A percentile compares a stretch with the other conserved stretches of the same genome.
Conservation (phyloP, 768 basidiomycete genomes). For the Amanita muscaria region DNA sequence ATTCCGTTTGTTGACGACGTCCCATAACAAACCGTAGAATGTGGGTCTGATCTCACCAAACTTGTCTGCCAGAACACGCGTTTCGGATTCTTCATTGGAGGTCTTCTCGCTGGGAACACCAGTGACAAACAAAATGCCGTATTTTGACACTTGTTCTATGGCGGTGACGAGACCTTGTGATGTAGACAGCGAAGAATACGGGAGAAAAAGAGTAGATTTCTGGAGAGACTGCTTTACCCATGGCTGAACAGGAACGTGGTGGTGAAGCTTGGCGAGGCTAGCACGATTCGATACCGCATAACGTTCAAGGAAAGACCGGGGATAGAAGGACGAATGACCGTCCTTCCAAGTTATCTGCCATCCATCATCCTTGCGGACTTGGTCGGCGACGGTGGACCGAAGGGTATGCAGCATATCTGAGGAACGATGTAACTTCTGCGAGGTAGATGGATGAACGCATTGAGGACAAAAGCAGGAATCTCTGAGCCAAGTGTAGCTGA, state of each 20-base stretch:
- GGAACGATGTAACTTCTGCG: slow-evolving; percentile 67
- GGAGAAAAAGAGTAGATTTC: slow-evolving; percentile 38
- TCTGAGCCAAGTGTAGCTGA: slow-evolving; percentile 73
- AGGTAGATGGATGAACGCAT: slow-evolving; percentile 71
- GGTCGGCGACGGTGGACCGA: slow-evolving; percentile 26
- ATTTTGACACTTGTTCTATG: slow-evolving; percentile 59
- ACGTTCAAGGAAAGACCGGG: slow-evolving; percentile 36
- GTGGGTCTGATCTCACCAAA: slow-evolving; percentile 79
- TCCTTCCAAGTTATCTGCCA: slow-evolving; percentile 41
- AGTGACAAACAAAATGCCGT: slow-evolving; percentile 65
- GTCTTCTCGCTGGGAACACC: slow-evolving; percentile 62
- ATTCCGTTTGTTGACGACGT: slow-evolving; percentile 67
- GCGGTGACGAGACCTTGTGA: slow-evolving; percentile 42
- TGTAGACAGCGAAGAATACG: slow-evolving; percentile 42
- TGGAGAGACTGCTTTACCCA: slow-evolving; percentile 41
- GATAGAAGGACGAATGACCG: slow-evolving; percentile 51
- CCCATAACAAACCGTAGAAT: slow-evolving; percentile 87
- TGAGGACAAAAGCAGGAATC: slow-evolving; percentile 70
- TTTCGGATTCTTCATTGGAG: slow-evolving; percentile 51
- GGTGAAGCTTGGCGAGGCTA: slow-evolving; percentile 33
- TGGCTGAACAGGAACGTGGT: slow-evolving; percentile 25
- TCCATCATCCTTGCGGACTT: slow-evolving; percentile 10
- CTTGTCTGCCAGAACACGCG: slow-evolving; percentile 50
- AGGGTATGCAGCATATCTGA: slow-evolving; percentile 49
- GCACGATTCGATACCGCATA: slow-evolving; percentile 29